Base-by-base conservation (phyloP, 805 yeast genomes). In the Teunomyces atbi region DNA sequence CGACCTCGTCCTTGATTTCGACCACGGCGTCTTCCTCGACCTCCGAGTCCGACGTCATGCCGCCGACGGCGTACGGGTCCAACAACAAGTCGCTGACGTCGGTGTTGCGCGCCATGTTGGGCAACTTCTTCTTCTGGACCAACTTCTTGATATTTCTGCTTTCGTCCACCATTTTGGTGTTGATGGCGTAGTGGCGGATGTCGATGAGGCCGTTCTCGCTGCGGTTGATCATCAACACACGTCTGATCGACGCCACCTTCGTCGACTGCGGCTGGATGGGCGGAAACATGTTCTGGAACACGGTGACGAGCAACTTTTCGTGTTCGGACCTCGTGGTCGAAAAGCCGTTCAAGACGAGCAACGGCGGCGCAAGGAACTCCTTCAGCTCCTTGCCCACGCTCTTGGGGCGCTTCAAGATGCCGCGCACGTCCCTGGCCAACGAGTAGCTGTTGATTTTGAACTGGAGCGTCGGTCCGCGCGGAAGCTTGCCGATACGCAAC, bases 241-340 rank as follows among this genome's bases (percentile, higher is more conserved):
- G 78, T 58, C 82, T 85, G 45, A 94, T 90, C 1, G 86, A 72
- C 39, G 73, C 71, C 28, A 94, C 84, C 53, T 83, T 83, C 15
- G 95, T 86, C 47, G 73, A 69, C 53, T 89, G 89, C 3, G 97
- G 97, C 48, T 89, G 85, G 54, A 94, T 84, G 16, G 99, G 89
- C 5, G 99, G 99, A 65, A 92, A 89, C 81, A 94, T 82, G 69
- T 89, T 90, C 68, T 94, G 99, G 70, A 94, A 89, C 72, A 90
- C 83, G 3, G 97, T 88, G 26, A 95, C 82, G 46, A 90, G 64
- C 50, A 92, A 75, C 57, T 89, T 88, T 64, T 92, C 98, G 54
- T 84, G 83, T 30, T 81, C 77, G 30, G 74, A 79, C 44, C 76
- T 73, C 35, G 88, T 84, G 45, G 84, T 83, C 33, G 73, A 71